These are phyloP conservation scores for Peziza echinospora DNA, from an alignment of 495 filamentous ascomycete species.

Conservation along the genomic window DNA sequence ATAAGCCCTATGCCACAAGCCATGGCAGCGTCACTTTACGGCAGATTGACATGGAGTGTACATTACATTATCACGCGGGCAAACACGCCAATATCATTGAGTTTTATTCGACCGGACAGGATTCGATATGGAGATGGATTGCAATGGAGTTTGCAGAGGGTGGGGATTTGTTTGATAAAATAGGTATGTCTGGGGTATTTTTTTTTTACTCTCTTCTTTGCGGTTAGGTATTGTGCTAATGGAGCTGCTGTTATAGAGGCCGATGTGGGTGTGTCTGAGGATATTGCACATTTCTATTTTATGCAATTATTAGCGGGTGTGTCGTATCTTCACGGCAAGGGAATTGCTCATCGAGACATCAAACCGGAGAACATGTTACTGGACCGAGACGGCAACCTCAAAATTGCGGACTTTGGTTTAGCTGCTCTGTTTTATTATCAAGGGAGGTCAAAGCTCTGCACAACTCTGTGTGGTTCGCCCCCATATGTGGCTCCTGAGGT, in stretches of 20 bases:
- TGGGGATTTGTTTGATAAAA: slow-evolving; percentile 97
- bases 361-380: slow-evolving; percentile 82
- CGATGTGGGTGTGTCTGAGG: slow-evolving; percentile 73
- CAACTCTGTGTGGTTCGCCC: slow-evolving; percentile 83
- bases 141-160: slow-evolving; percentile 94
- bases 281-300: slow-evolving; percentile 93
- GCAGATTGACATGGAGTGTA: slow-evolving; percentile 74
- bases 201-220: not conserved
- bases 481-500: slow-evolving; percentile 96
- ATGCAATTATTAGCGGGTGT: slow-evolving; percentile 75
- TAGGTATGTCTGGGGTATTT: slow-evolving; percentile 28
- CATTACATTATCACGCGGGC: slow-evolving; percentile 65
- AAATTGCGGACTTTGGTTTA: slow-evolving; percentile 92
- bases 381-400: slow-evolving; percentile 64
- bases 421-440: slow-evolving; percentile 84
- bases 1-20: slow-evolving; percentile 78
- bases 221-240: not conserved
- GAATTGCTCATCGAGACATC: slow-evolving; percentile 71
- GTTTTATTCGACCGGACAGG: slow-evolving; percentile 72
- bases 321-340: slow-evolving; percentile 83
- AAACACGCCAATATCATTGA: slow-evolving; percentile 84
- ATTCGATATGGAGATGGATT: slow-evolving; percentile 86
- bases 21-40: slow-evolving; percentile 73
- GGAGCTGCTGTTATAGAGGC: slow-evolving; percentile 34
- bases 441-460: slow-evolving; percentile 53